Base-by-base conservation (phyloP, 495 filamentous ascomycete species). In the Penicillium coffeae region DNA sequence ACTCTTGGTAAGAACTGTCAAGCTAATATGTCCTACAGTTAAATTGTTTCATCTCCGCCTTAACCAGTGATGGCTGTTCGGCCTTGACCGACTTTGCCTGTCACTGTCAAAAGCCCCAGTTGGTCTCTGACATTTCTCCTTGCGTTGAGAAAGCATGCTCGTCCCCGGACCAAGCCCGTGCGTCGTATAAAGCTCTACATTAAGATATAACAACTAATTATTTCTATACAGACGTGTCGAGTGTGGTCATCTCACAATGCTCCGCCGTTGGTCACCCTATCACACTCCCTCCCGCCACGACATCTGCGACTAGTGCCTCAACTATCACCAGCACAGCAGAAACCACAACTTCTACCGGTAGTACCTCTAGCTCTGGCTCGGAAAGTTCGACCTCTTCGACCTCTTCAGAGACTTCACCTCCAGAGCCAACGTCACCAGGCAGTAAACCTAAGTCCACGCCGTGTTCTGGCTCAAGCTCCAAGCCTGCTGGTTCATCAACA, bases 51-150 rank as follows among this genome's bases (percentile, higher is more conserved):
- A 21, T 76, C 47, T 42, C 34, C 16, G 64, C 66, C 34, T 58
- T 78, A 38, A 47, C 50, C 32, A 52, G 34, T 32, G 74, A 77
- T 53, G 74, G 74, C 45, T 78, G 75, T 63, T 52, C 61, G 13
- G 14, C 27, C 18, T 49, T 77, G 35, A 68, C 61, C 36, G 74
- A 78, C 60, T 78, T 78, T 50, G 65, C 65, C 45, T 78, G 75
- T 59, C 75, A 78, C 60, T 78, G 75, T 59, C 59, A 69, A 55
- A 74, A 75, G 56, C 53, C 69, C 37, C 41, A 55, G 8, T 64
- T 78, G 20, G 61, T 75, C 38, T 42, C 46, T 46, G 42, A 40
- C 19, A 64, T 76, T 41, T 68, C 65, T 25, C 73, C 75, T 16
- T 78, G 75, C 40, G 70, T 77, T 9, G 39, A 75, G 56, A 62